These are phyloP conservation scores for Gliomastix tumulicola DNA, from an alignment of 2,329 filamentous ascomycete species.

Conservation along the genomic window DNA sequence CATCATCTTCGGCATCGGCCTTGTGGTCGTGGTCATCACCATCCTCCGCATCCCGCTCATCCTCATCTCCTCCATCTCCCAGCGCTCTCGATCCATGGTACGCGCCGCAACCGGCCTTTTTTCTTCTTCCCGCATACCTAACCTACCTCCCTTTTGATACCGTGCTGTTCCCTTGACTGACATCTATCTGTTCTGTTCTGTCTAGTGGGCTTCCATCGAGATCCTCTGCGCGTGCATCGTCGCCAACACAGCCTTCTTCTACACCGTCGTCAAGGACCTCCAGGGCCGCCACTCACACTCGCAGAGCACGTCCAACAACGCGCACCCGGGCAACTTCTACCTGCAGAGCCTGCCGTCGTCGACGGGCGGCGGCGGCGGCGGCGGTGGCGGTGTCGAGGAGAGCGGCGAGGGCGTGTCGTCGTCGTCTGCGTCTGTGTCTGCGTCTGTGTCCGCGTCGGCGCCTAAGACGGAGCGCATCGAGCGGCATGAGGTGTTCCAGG, in stretches of 20 bases:
- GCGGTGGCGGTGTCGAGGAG: too few species aligned
- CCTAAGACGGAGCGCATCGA: too few species aligned
- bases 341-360: slow-evolving; percentile 6
- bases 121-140: not conserved
- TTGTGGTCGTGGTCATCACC: slow-evolving; percentile 17
- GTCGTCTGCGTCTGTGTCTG: not conserved
- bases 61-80: slow-evolving; percentile 16
- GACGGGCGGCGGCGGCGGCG: too few species aligned
- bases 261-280: slow-evolving; percentile 16
- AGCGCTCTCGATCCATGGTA: slow-evolving; percentile 12
- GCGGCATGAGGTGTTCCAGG: too few species aligned
- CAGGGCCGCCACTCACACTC: slow-evolving; percentile 12
- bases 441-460: not conserved
- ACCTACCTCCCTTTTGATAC: not conserved
- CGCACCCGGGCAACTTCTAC: slow-evolving; percentile 4
- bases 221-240: slow-evolving; percentile 22
- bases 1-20: slow-evolving; percentile 17
- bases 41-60: slow-evolving; percentile 19
- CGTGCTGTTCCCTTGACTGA: not conserved
- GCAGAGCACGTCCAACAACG: slow-evolving; percentile 3
- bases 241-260: slow-evolving; percentile 20
- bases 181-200: not conserved
- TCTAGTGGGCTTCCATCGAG: slow-evolving; percentile 22
- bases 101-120: too few species aligned
- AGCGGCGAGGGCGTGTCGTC: too few species aligned